Evolutionary conservation across 2,329 filamentous ascomycete species (phyloP), one percentile per base, ranked within the genome.

Genomic region (Sordariomycetes sp.): DNA sequence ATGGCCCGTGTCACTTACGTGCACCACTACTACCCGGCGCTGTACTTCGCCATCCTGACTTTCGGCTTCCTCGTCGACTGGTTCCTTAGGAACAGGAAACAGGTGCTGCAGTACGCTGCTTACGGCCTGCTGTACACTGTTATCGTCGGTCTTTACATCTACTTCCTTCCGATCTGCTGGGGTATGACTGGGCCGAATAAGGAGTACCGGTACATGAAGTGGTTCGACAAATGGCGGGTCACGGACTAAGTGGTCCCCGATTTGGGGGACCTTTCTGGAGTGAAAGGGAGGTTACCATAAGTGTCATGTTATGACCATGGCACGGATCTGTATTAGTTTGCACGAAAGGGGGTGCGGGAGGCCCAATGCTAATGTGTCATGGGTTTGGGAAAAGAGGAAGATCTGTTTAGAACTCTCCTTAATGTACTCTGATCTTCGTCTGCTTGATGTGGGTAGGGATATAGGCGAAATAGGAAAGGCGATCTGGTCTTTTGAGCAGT

Each of bases 1-100:
- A 99, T 99, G 95, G 94, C 91, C 12, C 90, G 94, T 79, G 94
- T 99, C 61, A 99, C 94, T 18, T 99, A 99, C 68, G 94, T 99
- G 58, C 94, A 99, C 73, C 94, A 99, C 77, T 99, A 99, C 79
- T 99, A 97, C 73, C 94, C 94, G 12, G 94, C 94, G 11, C 83
- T 99, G 12, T 99, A 97, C 78, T 99, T 97, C 71, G 92, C 94
- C 66, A 96, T 99, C 63, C 78, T 99, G 53, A 84, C 83, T 18
- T 84, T 92, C 61, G 93, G 92, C 58, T 99, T 99, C 80, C 81
- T 91, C 64, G 75, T 89, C 58, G 91, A 97, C 72, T 97, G 90
- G 86, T 78, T 86, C 62, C 83, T 90, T 53, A 81, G 86, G 63
- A 85, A 81, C 66, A 76, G 89, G 63, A 80, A 78, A 64, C 82